Conservation (phyloP, 768 basidiomycete species). For the Termitomyces sp. region DNA sequence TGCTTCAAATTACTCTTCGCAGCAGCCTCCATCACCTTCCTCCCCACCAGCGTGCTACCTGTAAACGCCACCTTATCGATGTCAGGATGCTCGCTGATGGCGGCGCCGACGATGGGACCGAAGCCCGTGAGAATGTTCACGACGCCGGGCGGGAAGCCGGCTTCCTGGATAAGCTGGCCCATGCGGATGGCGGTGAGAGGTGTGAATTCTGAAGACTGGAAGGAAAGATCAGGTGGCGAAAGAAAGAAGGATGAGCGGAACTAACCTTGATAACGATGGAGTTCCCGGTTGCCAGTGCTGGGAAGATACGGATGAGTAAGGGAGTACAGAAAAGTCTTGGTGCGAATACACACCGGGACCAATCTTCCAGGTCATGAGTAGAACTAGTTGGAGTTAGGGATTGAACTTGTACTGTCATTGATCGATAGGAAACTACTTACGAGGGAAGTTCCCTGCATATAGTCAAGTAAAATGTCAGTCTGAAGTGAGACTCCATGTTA, state of each 20-base stretch:
- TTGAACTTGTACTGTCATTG: background rate
- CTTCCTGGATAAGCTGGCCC: constrained; percentile 55
- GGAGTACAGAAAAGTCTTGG: background rate
- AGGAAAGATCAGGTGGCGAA: background rate
- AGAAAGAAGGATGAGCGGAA: background rate
- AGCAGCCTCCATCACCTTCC: constrained; percentile 69
- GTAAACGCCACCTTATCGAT: constrained; percentile 53
- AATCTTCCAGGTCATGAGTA: constrained; percentile 72
- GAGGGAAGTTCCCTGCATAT: constrained; percentile 62
- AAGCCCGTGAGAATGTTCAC: constrained; percentile 74
- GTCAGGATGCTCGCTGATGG: constrained; percentile 63
- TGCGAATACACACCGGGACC: constrained; percentile 50
- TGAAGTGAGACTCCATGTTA: background rate
- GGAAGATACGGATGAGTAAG: constrained; percentile 18
- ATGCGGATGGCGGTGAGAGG: constrained; percentile 62
- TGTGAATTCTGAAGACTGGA: constrained; percentile 70
- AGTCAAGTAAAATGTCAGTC: background rate
- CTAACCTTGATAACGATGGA: constrained; percentile 58
- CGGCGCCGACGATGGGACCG: constrained; percentile 62
- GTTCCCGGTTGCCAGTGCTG: constrained; percentile 78
- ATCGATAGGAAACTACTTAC: constrained; percentile 17
- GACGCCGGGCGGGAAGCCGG: constrained; percentile 75
- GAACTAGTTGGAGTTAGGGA: constrained; percentile 25
- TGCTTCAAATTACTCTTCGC: constrained; percentile 74
- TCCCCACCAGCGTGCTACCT: constrained; percentile 67